Percentiles rank a stretch among this genome's conserved stretches.
Conservation (phyloP, 2,329 filamentous ascomycete species). For the Rosellinia necatrix region DNA sequence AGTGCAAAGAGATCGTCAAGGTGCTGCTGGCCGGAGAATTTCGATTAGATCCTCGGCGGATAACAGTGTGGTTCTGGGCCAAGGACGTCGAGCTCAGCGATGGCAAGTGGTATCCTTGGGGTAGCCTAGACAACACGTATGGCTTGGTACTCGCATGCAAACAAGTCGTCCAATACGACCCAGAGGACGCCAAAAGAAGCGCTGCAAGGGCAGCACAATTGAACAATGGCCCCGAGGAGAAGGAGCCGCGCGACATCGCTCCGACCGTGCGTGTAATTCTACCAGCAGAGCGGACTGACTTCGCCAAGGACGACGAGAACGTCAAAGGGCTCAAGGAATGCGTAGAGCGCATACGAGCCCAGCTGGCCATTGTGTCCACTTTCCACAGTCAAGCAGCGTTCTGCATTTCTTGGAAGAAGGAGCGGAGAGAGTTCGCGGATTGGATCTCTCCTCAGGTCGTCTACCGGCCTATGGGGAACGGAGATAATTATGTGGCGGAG, state of each 20-base stretch:
- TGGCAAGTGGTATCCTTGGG: slow-evolving; percentile 24
- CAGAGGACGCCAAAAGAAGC: slow-evolving; percentile 7
- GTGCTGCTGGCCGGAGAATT: slow-evolving; percentile 13
- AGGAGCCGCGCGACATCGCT: slow-evolving; percentile 23
- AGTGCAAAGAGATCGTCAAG: slow-evolving; percentile 19
- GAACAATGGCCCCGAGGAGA: slow-evolving; percentile 3
- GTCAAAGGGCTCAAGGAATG: slow-evolving; percentile 17
- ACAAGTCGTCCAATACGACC: slow-evolving; percentile 20
- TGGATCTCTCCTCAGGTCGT: slow-evolving; percentile 21
- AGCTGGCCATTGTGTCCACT: slow-evolving; percentile 3
- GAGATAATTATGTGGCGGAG: slow-evolving; percentile 13
- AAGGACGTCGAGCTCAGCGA: slow-evolving; percentile 18
- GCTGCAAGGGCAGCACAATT: neutral
- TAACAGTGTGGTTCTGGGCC: slow-evolving; percentile 17
- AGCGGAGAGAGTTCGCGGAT: slow-evolving; percentile 21
- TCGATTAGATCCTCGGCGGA: slow-evolving; percentile 13
- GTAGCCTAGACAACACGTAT: slow-evolving; percentile 21
- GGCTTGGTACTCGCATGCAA: slow-evolving; percentile 15
- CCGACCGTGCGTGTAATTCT: slow-evolving; percentile 19
- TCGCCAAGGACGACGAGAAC: slow-evolving; percentile 19
- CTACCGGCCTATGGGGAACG: slow-evolving; percentile 16
- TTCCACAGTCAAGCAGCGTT: slow-evolving; percentile 19
- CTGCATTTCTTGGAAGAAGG: slow-evolving; percentile 23
- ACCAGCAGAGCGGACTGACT: slow-evolving; percentile 14
- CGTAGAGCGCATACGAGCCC: slow-evolving; percentile 14